Evolutionary conservation across 192 early-diverging fungal species (phyloP).

Genomic region (Pilaira anomala): DNA sequence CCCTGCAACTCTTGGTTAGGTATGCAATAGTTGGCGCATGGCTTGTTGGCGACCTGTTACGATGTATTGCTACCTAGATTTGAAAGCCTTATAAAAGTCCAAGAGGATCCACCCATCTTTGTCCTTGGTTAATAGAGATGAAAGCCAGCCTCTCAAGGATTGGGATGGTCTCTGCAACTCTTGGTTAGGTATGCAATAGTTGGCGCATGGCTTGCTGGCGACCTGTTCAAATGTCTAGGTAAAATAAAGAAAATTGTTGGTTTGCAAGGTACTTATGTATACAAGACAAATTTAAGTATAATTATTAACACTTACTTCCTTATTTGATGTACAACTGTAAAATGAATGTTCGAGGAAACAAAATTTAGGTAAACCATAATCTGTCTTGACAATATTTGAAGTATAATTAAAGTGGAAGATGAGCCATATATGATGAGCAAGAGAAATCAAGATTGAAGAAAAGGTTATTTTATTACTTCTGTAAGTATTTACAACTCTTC

Average conservation of each 20-base stretch:
- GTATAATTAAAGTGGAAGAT: constrained; percentile 14
- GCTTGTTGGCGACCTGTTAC: constrained; percentile 11
- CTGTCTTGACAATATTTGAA: constrained; percentile 4
- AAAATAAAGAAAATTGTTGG: constrained; percentile 7
- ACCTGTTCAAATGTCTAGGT: constrained; percentile 17
- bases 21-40: constrained; percentile 18
- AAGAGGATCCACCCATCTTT: constrained; percentile 7
- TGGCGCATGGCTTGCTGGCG: constrained; percentile 11
- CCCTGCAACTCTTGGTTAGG: constrained; percentile 7
- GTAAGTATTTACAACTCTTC: neutral
- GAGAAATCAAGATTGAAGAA: constrained; percentile 15
- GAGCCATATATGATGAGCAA: constrained; percentile 2
- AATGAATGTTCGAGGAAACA: constrained; percentile 13
- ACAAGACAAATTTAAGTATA: constrained; percentile 11
- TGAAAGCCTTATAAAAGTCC: constrained; percentile 14
- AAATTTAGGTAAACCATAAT: constrained; percentile 6
- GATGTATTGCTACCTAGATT: constrained; percentile 8
- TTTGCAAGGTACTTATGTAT: constrained; percentile 16
- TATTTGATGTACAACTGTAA: constrained; percentile 6
- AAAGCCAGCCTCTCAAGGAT: constrained; percentile 14
- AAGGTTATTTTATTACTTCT: constrained; percentile 16
- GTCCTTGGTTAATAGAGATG: constrained; percentile 14
- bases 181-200: constrained; percentile 15
- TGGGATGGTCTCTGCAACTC: constrained; percentile 5
- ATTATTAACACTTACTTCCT: constrained; percentile 5